Percentiles rank a stretch among this genome's conserved stretches.
Evolutionary conservation across 2,329 filamentous ascomycete species (phyloP).

Genomic region (Alternaria consortialis): DNA sequence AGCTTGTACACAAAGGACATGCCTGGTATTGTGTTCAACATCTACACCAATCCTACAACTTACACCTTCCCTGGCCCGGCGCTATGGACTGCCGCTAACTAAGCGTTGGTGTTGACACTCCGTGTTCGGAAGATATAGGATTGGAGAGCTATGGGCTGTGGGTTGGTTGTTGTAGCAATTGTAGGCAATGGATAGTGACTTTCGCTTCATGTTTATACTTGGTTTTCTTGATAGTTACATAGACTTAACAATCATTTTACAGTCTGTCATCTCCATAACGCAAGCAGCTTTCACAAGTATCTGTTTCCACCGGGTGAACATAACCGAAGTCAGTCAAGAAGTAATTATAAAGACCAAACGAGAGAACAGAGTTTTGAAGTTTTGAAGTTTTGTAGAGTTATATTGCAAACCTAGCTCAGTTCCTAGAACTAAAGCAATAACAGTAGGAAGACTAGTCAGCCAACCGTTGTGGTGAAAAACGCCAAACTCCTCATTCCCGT

Average conservation of each 20-base stretch:
- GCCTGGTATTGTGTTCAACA: constrained; percentile 55
- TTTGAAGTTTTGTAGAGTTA: constrained; percentile 3
- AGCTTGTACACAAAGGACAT: constrained; percentile 55
- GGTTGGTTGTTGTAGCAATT: background rate
- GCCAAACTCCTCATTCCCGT: constrained; percentile 27
- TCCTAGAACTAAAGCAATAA: constrained; percentile 6
- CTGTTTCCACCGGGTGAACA: background rate
- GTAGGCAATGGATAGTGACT: background rate
- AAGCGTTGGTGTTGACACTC: background rate
- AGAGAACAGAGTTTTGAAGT: background rate
- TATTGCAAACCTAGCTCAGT: constrained; percentile 4
- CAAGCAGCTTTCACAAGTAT: background rate
- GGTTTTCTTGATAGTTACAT: background rate
- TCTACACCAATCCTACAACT: constrained; percentile 45
- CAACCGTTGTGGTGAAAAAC: constrained; percentile 13
- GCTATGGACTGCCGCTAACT: constrained; percentile 48
- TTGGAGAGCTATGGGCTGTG: background rate
- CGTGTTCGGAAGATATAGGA: background rate
- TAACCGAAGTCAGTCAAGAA: background rate
- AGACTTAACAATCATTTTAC: background rate
- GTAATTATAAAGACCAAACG: background rate
- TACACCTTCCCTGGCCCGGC: constrained; percentile 52
- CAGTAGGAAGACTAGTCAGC: constrained; percentile 6
- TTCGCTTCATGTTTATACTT: constrained; percentile 4
- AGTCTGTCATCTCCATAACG: background rate